These are phyloP conservation scores for Earliella scabrosa DNA, from an alignment of 1,284 basidiomycete genomes.

Conservation along the genomic window DNA sequence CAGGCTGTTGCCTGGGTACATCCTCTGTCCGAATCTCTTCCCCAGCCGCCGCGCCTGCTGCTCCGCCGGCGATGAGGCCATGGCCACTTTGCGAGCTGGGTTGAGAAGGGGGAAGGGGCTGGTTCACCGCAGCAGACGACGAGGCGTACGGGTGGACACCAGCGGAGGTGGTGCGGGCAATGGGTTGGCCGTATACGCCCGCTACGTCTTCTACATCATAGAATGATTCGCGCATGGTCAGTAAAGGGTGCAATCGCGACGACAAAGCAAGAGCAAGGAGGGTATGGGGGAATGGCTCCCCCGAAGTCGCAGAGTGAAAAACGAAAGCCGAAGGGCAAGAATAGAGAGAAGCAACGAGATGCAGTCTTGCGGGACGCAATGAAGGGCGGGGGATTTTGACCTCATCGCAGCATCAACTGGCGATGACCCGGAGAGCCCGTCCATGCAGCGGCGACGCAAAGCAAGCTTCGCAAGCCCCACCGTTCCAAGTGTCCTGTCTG, in stretches of 20 bases:
- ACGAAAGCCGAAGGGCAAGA: background rate
- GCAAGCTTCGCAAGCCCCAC: too few species aligned
- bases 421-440: too few species aligned
- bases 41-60: background rate
- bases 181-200: background rate
- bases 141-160: conserved; percentile 19
- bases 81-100: background rate
- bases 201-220: conserved; percentile 10
- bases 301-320: background rate
- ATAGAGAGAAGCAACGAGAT: too few species aligned
- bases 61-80: background rate
- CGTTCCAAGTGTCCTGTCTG: too few species aligned
- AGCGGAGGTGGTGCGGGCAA: conserved; percentile 16
- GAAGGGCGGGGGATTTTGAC: too few species aligned
- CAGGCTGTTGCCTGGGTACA: conserved; percentile 10
- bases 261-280: background rate
- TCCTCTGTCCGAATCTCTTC: conserved; percentile 18
- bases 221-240: conserved; percentile 10
- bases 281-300: background rate
- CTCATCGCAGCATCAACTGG: background rate
- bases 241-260: background rate
- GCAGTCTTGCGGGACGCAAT: too few species aligned
- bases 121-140: conserved; percentile 9
- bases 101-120: background rate
- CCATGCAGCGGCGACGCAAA: too few species aligned